Conservation (phyloP, 768 basidiomycete genomes). For the Pleurotus tuber-regium region DNA sequence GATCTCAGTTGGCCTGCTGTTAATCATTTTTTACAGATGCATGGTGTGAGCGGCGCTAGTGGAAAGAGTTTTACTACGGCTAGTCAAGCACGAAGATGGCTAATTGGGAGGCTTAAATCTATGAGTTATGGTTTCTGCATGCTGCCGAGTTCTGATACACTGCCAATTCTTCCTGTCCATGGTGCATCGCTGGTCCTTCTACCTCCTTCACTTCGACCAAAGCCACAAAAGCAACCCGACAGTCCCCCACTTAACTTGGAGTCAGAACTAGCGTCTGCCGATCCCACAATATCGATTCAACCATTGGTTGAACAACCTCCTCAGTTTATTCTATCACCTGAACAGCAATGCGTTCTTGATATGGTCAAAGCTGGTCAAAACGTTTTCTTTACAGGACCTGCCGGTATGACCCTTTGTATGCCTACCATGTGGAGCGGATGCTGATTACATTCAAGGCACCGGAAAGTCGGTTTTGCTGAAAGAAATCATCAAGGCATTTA, state of each 20-base stretch:
- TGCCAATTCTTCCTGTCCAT: no score
- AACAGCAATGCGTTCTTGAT: conserved; percentile 40
- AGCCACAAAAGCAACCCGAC: no score
- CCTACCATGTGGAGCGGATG: neutral
- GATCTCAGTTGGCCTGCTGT: no score
- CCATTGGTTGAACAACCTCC: conserved; percentile 4
- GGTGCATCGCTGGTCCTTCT: no score
- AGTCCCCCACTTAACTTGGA: no score
- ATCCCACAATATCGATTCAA: neutral
- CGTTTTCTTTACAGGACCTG: conserved; percentile 76
- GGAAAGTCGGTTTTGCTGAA: conserved; percentile 71
- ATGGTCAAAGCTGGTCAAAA: conserved; percentile 52
- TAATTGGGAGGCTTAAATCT: neutral
- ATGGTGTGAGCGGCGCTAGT: neutral
- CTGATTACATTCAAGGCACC: conserved; percentile 40
- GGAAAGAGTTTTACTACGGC: neutral
- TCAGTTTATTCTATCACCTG: conserved; percentile 25
- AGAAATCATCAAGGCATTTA: conserved; percentile 49
- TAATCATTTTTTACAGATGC: no score
- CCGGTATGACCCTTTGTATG: conserved; percentile 39
- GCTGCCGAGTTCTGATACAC: no score
- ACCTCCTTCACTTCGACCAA: no score
- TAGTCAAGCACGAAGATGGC: neutral
- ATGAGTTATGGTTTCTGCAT: neutral
- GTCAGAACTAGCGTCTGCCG: no score